A percentile compares a stretch with the other conserved stretches of the same genome.
Evolutionary conservation across 257 asterid genomes (phyloP).

Genomic region (Coffea canephora): DNA sequence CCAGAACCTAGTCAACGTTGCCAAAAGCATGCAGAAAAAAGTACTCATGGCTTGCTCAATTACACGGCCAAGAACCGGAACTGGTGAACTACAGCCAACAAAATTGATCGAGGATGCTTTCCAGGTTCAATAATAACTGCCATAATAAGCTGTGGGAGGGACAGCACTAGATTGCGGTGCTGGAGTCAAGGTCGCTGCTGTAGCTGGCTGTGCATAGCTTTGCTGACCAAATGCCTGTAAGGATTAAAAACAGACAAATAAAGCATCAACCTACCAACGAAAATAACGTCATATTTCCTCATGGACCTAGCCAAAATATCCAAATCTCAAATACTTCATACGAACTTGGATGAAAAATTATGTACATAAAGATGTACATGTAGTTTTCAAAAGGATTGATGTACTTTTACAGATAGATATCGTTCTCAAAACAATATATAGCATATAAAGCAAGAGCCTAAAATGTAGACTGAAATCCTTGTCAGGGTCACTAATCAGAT

Average conservation of each 20-base stretch:
- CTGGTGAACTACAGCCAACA: constrained; percentile 35
- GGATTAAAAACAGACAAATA: neutral
- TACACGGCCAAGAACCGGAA: constrained; percentile 1
- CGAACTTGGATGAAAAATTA: neutral
- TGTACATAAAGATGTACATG: neutral
- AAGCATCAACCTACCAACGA: neutral
- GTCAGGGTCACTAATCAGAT: neutral
- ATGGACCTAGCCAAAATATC: neutral
- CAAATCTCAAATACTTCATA: neutral
- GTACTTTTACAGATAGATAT: too few species aligned
- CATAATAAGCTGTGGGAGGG: constrained; percentile 57
- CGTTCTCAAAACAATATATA: neutral
- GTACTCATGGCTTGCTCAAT: constrained; percentile 13
- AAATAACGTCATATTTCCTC: neutral
- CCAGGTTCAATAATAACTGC: constrained; percentile 58
- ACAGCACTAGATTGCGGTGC: constrained; percentile 57
- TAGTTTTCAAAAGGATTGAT: too few species aligned
- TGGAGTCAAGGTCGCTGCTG: constrained; percentile 52
- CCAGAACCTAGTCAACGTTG: constrained; percentile 11
- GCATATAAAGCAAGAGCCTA: neutral
- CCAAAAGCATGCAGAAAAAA: constrained; percentile 24
- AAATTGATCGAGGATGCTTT: constrained; percentile 20
- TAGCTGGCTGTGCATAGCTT: constrained; percentile 62
- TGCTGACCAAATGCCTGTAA: constrained; percentile 60
- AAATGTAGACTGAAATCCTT: neutral